Evolutionary conservation across 305 asterid species (phyloP).

Genomic region (Plantago rigida): DNA sequence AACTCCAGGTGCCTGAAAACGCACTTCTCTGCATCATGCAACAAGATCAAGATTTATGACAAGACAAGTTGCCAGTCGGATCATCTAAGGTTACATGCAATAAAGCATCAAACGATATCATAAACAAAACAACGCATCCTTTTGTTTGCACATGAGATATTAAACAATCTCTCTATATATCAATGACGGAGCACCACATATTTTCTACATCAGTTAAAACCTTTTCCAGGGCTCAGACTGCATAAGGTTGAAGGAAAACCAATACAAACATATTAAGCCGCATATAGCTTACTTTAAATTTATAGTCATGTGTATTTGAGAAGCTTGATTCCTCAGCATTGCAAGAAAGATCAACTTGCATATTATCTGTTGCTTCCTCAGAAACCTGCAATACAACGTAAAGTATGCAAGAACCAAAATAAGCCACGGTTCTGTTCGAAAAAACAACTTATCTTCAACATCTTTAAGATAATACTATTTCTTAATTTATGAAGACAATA

Average conservation of each 20-base stretch:
- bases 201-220: constrained; percentile 6
- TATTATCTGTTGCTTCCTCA: constrained; percentile 32
- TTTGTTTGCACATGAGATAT: constrained; percentile 16
- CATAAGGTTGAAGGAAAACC: constrained; percentile 15
- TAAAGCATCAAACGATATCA: constrained; percentile 11
- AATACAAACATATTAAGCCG: constrained; percentile 18
- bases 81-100: constrained; percentile 3
- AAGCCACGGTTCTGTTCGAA: constrained; percentile 11
- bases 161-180: constrained; percentile 7
- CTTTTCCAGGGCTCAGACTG: constrained; percentile 2
- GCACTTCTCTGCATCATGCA: constrained; percentile 1
- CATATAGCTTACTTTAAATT: constrained; percentile 49
- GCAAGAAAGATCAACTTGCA: constrained; percentile 29
- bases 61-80: constrained; percentile 1
- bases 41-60: background rate
- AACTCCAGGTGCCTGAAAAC: background rate
- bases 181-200: constrained; percentile 1
- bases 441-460: background rate
- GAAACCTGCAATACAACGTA: constrained; percentile 37
- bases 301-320: constrained; percentile 32
- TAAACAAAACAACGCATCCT: background rate
- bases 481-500: no score
- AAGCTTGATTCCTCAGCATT: constrained; percentile 30
- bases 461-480: no score
- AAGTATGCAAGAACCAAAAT: constrained; percentile 11